Conservation (phyloP, 345 rosid species). For the Bruguiera gymnorhiza region DNA sequence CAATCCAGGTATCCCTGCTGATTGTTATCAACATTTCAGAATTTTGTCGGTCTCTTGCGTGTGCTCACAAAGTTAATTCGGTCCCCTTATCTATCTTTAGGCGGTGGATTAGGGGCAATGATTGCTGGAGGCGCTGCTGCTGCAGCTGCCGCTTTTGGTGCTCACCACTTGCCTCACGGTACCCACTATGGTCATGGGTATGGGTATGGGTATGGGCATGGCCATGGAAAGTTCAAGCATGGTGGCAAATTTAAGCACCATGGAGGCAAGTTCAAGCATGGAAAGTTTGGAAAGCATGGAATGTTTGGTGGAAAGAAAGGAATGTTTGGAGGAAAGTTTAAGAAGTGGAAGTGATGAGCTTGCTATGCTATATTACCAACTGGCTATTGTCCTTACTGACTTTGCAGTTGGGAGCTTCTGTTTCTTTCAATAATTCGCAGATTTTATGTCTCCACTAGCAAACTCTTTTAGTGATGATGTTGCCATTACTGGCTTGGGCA, state of each 20-base stretch:
- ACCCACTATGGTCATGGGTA: conserved; percentile 17
- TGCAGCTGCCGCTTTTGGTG: conserved; percentile 66
- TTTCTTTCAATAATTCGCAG: too few species aligned
- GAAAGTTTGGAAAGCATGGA: conserved; percentile 44
- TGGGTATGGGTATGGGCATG: conserved; percentile 4
- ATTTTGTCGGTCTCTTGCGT: too few species aligned
- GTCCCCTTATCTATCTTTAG: conserved; percentile 17
- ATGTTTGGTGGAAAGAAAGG: too few species aligned
- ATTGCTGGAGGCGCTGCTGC: conserved; percentile 87
- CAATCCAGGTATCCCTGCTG: conserved; percentile 46
- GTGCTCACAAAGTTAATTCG: too few species aligned
- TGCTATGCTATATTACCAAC: not conserved
- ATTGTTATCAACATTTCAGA: too few species aligned
- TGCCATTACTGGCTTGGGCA: too few species aligned
- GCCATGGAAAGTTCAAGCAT: conserved; percentile 69
- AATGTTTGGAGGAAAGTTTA: conserved; percentile 61
- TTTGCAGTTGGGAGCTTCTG: too few species aligned
- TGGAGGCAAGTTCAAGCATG: conserved; percentile 48
- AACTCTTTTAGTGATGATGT: too few species aligned
- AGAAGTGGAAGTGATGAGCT: conserved; percentile 81
- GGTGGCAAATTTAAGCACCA: conserved; percentile 47
- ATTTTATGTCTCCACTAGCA: too few species aligned
- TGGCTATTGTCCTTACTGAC: not conserved
- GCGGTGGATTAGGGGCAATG: conserved; percentile 69
- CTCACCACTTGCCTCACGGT: conserved; percentile 20